A percentile compares a stretch with the other conserved stretches of the same genome.
These are phyloP conservation scores for Hydrangea macrophylla DNA, from an alignment of 148 eudicot genomes.

Conservation along the genomic window DNA sequence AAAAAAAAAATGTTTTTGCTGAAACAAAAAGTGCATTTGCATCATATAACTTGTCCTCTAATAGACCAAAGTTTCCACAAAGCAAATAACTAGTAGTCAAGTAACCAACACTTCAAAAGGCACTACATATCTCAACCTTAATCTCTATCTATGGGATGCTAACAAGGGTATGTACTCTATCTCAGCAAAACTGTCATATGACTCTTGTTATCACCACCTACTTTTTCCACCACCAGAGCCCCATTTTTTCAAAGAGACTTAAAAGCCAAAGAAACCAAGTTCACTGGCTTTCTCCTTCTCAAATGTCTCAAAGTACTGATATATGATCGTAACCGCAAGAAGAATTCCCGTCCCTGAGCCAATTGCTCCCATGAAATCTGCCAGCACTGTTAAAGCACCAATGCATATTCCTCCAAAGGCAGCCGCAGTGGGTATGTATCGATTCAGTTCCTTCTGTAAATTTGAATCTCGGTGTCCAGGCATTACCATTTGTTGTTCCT, in stretches of 20 bases:
- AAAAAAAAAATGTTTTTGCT: neutral
- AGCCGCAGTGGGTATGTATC: slow-evolving; percentile 84
- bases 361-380: slow-evolving; percentile 91
- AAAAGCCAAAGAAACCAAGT: slow-evolving; percentile 83
- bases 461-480: slow-evolving; percentile 82
- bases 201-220: too few relatives aligned
- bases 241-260: slow-evolving; percentile 8
- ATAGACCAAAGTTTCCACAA: neutral
- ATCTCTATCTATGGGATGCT: neutral
- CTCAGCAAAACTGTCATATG: neutral
- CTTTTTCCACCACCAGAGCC: too few relatives aligned
- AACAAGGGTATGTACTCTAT: slow-evolving; percentile 1
- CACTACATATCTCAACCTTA: neutral
- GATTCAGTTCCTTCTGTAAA: slow-evolving; percentile 77
- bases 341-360: slow-evolving; percentile 84
- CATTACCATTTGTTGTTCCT: slow-evolving; percentile 97
- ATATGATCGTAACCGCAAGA: slow-evolving; percentile 84
- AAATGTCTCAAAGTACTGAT: slow-evolving; percentile 83
- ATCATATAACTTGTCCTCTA: neutral
- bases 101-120: neutral
- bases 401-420: slow-evolving; percentile 86
- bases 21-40: neutral
- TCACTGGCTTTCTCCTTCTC: slow-evolving; percentile 91
- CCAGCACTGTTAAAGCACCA: slow-evolving; percentile 79
- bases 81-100: neutral